Base-by-base conservation (phyloP, 2,329 filamentous ascomycete genomes). In the Corniculantispora saksenae region DNA sequence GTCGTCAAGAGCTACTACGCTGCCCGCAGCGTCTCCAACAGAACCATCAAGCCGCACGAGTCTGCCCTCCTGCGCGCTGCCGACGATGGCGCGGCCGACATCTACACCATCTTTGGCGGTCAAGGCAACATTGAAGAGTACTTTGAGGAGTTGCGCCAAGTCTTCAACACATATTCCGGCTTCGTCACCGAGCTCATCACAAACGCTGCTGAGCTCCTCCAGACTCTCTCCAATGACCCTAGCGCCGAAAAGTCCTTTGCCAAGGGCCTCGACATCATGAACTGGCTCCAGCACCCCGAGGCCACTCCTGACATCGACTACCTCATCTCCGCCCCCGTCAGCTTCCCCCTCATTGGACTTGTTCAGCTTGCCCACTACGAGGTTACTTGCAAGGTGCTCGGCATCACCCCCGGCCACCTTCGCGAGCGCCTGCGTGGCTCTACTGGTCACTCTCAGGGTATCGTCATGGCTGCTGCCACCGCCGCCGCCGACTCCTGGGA, bases 61-160 rank as follows among this genome's bases (percentile, higher is more conserved):
- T 98, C 96, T 48, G 96, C 95, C 43, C 86, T 99, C 55, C 87
- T 97, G 75, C 88, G 95, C 70, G 94, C 95, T 59, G 93, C 93
- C 12, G 89, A 91, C 55, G 94, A 97, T 68, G 90, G 88, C 67
- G 89, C 89, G 64, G 94, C 94, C 63, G 90, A 88, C 72, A 87
- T 99, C 66, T 99, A 97, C 82, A 94, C 90, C 69, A 93, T 99
- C 67, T 97, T 98, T 71, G 95, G 95, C 66, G 95, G 95, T 8
- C 95, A 99, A 78, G 95, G 95, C 72, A 99, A 99, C 79, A 98
- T 99, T 69, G 94, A 99, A 80, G 96, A 99, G 81, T 99, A 99
- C 81, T 99, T 99, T 74, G 94, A 99, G 71, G 95, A 99, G 82
- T 86, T 99, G 68, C 89, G 95, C 64, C 91, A 97, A 77, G 87